phyloP scores from a whole-genome alignment of 768 basidiomycete genomes.

The Paxillus rubicundulus region DNA sequence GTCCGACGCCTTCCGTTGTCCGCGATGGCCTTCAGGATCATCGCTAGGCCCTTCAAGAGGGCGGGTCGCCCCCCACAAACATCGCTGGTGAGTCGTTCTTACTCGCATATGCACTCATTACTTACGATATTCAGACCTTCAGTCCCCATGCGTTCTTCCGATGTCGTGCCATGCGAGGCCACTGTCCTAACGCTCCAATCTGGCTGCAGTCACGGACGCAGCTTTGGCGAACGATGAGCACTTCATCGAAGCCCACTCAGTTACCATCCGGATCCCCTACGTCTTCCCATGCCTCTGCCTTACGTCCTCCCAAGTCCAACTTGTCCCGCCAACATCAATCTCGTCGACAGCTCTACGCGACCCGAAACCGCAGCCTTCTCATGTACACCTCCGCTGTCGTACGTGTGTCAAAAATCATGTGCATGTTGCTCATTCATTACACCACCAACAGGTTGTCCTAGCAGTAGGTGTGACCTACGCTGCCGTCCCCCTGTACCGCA shows the following conservation, averaged over 20 bases:
- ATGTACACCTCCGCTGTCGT: slow-evolving; percentile 87
- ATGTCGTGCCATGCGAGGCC: background rate
- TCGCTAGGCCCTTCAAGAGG: background rate
- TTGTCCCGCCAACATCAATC: slow-evolving; percentile 27
- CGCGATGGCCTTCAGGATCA: slow-evolving; percentile 8
- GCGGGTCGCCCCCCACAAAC: background rate
- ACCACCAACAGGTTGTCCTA: slow-evolving; percentile 58
- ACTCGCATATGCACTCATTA: background rate
- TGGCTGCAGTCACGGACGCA: slow-evolving; percentile 1
- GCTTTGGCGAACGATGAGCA: slow-evolving; percentile 1
- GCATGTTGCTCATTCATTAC: slow-evolving; percentile 1
- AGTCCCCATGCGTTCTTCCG: background rate
- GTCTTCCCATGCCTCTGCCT: slow-evolving; percentile 5
- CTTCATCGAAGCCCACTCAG: background rate
- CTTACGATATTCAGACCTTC: background rate
- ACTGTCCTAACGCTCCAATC: background rate
- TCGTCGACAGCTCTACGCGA: slow-evolving; percentile 45
- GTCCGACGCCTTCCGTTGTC: background rate
- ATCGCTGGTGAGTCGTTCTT: background rate
- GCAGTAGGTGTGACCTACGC: slow-evolving; percentile 91
- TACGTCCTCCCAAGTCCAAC: background rate
- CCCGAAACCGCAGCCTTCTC: slow-evolving; percentile 68
- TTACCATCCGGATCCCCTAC: slow-evolving; percentile 12
- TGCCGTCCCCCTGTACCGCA: slow-evolving; percentile 94
- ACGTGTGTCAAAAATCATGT: slow-evolving; percentile 28